Evolutionary conservation across 2,329 filamentous ascomycete species (phyloP).

Genomic region (Albifimbria verrucaria): DNA sequence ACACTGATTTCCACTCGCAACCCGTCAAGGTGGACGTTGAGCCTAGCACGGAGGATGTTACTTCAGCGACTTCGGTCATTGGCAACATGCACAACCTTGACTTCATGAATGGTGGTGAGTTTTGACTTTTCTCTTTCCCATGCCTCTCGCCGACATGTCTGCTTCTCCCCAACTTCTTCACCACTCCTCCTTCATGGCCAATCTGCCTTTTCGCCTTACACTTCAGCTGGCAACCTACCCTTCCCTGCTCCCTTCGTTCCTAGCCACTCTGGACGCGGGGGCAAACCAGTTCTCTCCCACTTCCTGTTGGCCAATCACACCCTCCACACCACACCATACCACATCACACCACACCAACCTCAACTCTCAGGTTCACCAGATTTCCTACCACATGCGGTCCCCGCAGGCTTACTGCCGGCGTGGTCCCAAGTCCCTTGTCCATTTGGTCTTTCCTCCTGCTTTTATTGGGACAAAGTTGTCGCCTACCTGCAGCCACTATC

Average conservation of each 20-base stretch:
- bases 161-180: neutral
- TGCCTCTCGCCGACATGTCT: neutral
- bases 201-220: constrained; percentile 4
- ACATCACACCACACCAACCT: neutral
- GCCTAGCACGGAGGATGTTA: constrained; percentile 34
- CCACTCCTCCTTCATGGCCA: neutral
- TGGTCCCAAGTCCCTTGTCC: too few species aligned
- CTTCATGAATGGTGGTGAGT: constrained; percentile 47
- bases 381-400: neutral
- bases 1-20: constrained; percentile 53
- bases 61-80: constrained; percentile 37
- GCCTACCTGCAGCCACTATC: constrained; percentile 13
- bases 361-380: neutral
- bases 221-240: neutral
- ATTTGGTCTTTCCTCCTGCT: too few species aligned
- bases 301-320: neutral
- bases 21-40: constrained; percentile 41
- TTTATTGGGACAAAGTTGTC: constrained; percentile 20
- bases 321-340: neutral
- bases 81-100: constrained; percentile 46
- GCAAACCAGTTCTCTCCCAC: neutral
- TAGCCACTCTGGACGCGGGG: constrained; percentile 1
- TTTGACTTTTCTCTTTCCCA: neutral
- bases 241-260: neutral
- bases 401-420: neutral